Conservation (phyloP, 2,329 filamentous ascomycete species). For the Scedosporium minutisporum region DNA sequence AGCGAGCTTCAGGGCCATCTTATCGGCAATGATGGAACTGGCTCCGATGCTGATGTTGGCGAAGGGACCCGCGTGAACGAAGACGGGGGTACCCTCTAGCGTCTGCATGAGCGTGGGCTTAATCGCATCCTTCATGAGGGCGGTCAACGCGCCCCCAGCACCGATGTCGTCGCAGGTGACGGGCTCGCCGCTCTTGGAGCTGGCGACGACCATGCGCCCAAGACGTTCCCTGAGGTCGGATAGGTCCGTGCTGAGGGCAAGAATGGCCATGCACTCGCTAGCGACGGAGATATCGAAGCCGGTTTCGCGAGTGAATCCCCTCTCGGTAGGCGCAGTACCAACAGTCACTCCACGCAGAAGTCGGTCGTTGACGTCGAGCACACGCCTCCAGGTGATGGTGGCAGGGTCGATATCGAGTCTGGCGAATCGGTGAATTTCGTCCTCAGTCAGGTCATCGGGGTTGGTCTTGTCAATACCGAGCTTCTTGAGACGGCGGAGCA, state of each 20-base stretch:
- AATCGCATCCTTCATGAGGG: conserved; percentile 95
- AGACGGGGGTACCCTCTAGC: conserved; percentile 90
- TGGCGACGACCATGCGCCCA: conserved; percentile 91
- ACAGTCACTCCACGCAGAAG: conserved; percentile 85
- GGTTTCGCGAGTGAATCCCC: conserved; percentile 77
- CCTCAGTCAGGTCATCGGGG: conserved; percentile 79
- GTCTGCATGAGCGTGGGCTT: conserved; percentile 99
- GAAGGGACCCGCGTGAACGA: conserved; percentile 95
- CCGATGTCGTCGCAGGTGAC: conserved; percentile 96
- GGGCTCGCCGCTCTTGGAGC: conserved; percentile 74
- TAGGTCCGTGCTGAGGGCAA: conserved; percentile 82
- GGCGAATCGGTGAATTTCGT: conserved; percentile 83
- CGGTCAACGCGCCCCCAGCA: conserved; percentile 81
- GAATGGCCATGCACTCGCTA: conserved; percentile 96
- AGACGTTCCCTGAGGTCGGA: conserved; percentile 86
- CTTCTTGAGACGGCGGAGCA: conserved; percentile 91
- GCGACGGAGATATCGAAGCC: conserved; percentile 98
- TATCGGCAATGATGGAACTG: conserved; percentile 89
- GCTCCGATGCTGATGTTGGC: conserved; percentile 98
- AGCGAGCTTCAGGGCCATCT: conserved; percentile 88
- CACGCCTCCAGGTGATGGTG: conserved; percentile 94
- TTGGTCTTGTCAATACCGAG: conserved; percentile 92
- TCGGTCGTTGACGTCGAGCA: conserved; percentile 94
- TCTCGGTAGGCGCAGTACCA: conserved; percentile 82
- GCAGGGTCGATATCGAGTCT: conserved; percentile 91